These are phyloP conservation scores for Talaromyces pinophilus DNA, from an alignment of 2,329 filamentous ascomycete species.

Conservation along the genomic window DNA sequence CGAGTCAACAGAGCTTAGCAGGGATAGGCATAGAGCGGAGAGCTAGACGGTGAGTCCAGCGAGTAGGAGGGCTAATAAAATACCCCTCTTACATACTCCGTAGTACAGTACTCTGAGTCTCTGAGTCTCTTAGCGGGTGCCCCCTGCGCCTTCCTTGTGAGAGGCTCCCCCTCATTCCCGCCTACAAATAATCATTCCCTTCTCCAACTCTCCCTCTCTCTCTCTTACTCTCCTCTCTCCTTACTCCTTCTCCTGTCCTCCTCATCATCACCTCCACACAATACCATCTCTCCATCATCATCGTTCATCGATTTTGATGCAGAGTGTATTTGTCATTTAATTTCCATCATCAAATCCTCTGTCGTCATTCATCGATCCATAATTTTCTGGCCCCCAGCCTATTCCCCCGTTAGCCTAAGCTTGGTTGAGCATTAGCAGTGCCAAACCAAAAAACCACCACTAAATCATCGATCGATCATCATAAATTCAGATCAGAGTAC, in stretches of 20 bases:
- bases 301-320: slow-evolving; percentile 7
- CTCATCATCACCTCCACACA: background rate
- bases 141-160: slow-evolving; percentile 5
- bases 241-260: background rate
- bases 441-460: background rate
- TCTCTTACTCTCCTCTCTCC: background rate
- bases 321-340: background rate
- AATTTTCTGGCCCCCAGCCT: slow-evolving; percentile 11
- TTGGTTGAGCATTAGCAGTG: slow-evolving; percentile 9
- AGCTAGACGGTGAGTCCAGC: background rate
- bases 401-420: background rate
- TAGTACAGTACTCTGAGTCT: background rate
- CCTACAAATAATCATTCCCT: slow-evolving; percentile 6
- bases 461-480: background rate
- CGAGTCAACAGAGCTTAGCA: background rate
- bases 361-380: slow-evolving; percentile 1
- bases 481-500: background rate
- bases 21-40: background rate
- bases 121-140: background rate
- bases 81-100: background rate
- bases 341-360: background rate
- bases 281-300: background rate
- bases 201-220: background rate
- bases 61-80: slow-evolving; percentile 5
- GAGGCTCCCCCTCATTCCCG: background rate